A percentile compares a stretch with the other conserved stretches of the same genome.
These are phyloP conservation scores for Biscogniauxia mediterranea DNA, from an alignment of 2,329 filamentous ascomycete genomes.

Conservation along the genomic window DNA sequence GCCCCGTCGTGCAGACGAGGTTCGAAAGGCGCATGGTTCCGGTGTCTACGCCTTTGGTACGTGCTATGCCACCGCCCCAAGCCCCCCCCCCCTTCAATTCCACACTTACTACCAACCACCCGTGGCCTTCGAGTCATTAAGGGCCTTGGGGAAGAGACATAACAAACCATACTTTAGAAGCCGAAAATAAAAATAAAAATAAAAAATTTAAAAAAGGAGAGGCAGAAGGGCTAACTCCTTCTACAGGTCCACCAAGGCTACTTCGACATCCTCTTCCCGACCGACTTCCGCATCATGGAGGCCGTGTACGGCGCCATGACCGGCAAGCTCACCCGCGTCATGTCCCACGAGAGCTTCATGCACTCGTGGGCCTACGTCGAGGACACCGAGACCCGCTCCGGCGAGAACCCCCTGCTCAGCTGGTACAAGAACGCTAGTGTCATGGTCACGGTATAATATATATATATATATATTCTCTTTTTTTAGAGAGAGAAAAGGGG, in stretches of 20 bases:
- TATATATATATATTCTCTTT: too few species aligned
- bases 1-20: conserved; percentile 92
- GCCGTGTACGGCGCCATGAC: conserved; percentile 91
- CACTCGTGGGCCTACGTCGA: conserved; percentile 84
- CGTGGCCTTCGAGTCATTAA: conserved; percentile 72
- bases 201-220: too few species aligned
- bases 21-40: conserved; percentile 85
- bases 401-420: conserved; percentile 86
- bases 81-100: not conserved
- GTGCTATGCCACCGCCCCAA: conserved; percentile 31
- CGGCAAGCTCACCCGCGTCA: conserved; percentile 82
- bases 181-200: not conserved
- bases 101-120: conserved; percentile 34
- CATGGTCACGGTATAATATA: conserved; percentile 81
- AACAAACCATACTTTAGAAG: too few species aligned
- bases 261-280: conserved; percentile 98
- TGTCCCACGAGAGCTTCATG: conserved; percentile 89
- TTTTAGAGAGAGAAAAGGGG: too few species aligned
- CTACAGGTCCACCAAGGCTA: conserved; percentile 90
- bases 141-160: not conserved
- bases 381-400: conserved; percentile 82
- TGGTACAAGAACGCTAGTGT: conserved; percentile 98
- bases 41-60: conserved; percentile 84
- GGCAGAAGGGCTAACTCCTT: conserved; percentile 1
- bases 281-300: conserved; percentile 88